Evolutionary conservation across 2,329 filamentous ascomycete species (phyloP).

Genomic region (Diaporthe batatas): DNA sequence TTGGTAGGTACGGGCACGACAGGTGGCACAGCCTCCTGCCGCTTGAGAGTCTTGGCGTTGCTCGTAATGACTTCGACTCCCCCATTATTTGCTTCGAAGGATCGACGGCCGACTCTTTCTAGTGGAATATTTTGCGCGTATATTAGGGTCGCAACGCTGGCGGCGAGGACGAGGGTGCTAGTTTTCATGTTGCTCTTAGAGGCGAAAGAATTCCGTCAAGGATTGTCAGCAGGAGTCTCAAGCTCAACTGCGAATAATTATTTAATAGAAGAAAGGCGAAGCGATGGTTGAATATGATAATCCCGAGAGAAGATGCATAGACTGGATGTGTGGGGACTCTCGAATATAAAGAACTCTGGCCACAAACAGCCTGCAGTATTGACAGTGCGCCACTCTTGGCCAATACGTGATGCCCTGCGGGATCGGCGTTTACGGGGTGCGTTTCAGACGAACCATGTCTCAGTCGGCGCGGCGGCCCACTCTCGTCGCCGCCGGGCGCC

Average conservation of each 20-base stretch:
- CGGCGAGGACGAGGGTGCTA: neutral
- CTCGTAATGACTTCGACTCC: neutral
- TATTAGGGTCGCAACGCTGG: neutral
- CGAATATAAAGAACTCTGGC: neutral
- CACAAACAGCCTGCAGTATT: neutral
- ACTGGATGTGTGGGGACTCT: neutral
- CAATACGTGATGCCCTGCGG: neutral
- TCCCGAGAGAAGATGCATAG: neutral
- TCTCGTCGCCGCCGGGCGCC: neutral
- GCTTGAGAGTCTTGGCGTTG: neutral
- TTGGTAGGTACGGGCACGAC: neutral
- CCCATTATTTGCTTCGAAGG: neutral
- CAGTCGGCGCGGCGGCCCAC: constrained; percentile 27
- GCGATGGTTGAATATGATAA: neutral
- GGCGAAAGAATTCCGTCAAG: neutral
- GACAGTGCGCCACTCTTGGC: neutral
- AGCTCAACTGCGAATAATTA: neutral
- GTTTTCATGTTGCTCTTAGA: neutral
- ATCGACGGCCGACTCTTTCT: neutral
- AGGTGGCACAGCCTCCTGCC: neutral
- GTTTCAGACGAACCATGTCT: neutral
- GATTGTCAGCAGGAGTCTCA: neutral
- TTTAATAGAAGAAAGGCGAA: neutral
- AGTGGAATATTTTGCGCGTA: neutral
- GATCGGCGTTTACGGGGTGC: constrained; percentile 5